These are phyloP conservation scores for Pseudonectria foliicola DNA, from an alignment of 2,329 filamentous ascomycete species.

Conservation along the genomic window DNA sequence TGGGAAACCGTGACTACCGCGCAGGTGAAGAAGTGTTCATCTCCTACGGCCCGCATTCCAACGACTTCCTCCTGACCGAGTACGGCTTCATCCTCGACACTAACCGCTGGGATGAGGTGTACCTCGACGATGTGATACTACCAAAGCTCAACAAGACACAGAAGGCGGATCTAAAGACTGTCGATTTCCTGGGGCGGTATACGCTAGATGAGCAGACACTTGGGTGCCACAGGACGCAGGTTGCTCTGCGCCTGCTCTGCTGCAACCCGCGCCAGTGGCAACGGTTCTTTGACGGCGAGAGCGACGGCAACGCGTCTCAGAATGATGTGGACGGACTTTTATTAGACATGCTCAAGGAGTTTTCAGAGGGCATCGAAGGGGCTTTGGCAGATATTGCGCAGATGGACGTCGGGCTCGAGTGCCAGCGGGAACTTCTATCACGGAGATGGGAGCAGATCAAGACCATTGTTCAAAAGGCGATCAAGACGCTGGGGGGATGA, in stretches of 20 bases:
- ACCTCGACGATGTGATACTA: constrained; percentile 41
- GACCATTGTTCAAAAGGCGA: constrained; percentile 29
- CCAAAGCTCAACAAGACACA: constrained; percentile 30
- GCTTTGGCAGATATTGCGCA: constrained; percentile 26
- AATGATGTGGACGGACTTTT: constrained; percentile 30
- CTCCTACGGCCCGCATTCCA: constrained; percentile 63
- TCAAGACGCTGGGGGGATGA: constrained; percentile 9
- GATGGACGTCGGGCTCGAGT: constrained; percentile 21
- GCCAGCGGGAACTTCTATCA: constrained; percentile 31
- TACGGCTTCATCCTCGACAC: constrained; percentile 47
- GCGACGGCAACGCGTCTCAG: constrained; percentile 40
- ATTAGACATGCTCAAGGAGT: constrained; percentile 30
- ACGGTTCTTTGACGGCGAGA: constrained; percentile 35
- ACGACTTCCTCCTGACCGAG: constrained; percentile 66
- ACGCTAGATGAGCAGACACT: constrained; percentile 32
- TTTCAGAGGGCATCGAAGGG: constrained; percentile 24
- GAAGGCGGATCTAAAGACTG: constrained; percentile 34
- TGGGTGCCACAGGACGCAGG: constrained; percentile 46
- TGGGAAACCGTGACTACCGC: constrained; percentile 42
- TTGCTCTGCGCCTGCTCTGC: constrained; percentile 37
- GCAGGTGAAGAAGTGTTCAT: constrained; percentile 60
- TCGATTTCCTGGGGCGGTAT: constrained; percentile 44
- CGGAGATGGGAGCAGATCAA: constrained; percentile 39
- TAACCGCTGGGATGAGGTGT: constrained; percentile 44
- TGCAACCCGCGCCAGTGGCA: constrained; percentile 26